Evolutionary conservation across 371 early-diverging fungal species (phyloP), one percentile per base, ranked within the genome.

Genomic region (Mortierella sp.): DNA sequence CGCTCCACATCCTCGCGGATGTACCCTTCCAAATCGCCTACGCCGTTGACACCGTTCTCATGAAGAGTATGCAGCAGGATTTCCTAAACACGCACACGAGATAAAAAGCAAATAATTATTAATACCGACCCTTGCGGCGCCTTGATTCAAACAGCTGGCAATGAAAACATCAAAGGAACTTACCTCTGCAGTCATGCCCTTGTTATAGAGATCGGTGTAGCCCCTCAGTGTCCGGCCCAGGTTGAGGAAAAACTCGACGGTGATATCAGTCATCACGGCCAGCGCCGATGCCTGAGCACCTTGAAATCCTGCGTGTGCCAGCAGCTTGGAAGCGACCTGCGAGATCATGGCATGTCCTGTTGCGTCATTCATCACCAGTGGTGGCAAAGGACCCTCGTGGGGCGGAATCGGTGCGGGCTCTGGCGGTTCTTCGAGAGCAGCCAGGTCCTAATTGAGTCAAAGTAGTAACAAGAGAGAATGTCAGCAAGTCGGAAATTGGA

Each of bases 271-370:
- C 71, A 97, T 77, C n/a, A 95, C 90, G 53, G 93, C 88, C 75
- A 97, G 78, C 28, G 97, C 96, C 28, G 82, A 87, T 77, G 81
- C 71, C 81, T 93, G 82, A 82, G 92, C 86, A 82, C 93, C 93
- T 87, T 98, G 98, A 89, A 98, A 98, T 19, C 98, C 98, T 43
- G 95, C 91, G 83, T 98, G 97, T 57, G 94, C 90, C 50, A 97
- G 89, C 50, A 97, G 78, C 77, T 94, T 92, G 1, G 94, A 88
- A 9, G 91, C 85, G 6, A 92, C 90, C 31, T 96, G 93, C 70
- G 92, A 89, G 69, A 94, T 75, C 64, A 96, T 88, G 26, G 89
- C 90, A 51, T 91, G 89, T 5, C 95, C 95, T 1, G 95, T 83
- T 13, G 87, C 82, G 3, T 79, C 76, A 79, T 93, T 91, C 73